Conservation (phyloP, 768 basidiomycete genomes). For the Vishniacozyma victoriae region DNA sequence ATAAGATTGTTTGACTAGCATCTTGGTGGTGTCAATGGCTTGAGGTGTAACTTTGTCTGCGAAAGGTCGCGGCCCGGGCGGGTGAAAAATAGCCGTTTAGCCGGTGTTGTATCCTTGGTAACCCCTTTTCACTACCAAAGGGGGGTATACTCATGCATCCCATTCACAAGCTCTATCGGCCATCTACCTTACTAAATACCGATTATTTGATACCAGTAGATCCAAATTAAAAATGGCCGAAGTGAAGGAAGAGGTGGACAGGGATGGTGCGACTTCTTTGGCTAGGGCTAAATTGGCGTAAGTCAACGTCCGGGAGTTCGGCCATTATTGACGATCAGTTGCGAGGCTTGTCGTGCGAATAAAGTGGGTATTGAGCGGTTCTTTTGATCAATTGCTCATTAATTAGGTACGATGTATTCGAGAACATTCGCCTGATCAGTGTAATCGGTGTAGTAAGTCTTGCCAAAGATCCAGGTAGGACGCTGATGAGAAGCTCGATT, state of each 20-base stretch:
- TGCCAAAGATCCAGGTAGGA: neutral
- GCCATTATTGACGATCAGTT: neutral
- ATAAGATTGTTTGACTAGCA: constrained; percentile 76
- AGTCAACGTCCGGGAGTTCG: neutral
- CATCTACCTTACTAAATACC: no score
- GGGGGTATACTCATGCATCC: no score
- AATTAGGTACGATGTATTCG: neutral
- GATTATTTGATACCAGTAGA: no score
- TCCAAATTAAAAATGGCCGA: neutral
- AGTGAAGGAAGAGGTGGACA: neutral
- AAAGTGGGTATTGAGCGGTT: constrained; percentile 4
- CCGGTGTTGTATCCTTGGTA: no score
- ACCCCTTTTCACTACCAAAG: no score
- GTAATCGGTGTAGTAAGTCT: neutral
- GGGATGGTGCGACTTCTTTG: neutral
- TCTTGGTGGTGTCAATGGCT: constrained; percentile 42
- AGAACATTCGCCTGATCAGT: neutral
- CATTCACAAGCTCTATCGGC: no score
- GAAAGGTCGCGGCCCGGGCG: no score
- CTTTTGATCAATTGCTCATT: no score
- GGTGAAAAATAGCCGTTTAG: neutral
- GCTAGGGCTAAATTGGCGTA: neutral
- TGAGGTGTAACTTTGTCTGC: no score
- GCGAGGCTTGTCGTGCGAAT: constrained; percentile 12
- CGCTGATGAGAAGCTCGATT: neutral